Percentiles rank a stretch among this genome's conserved stretches.
These are phyloP conservation scores for Penicillium fimorum DNA, from an alignment of 495 filamentous ascomycete genomes.

Conservation along the genomic window DNA sequence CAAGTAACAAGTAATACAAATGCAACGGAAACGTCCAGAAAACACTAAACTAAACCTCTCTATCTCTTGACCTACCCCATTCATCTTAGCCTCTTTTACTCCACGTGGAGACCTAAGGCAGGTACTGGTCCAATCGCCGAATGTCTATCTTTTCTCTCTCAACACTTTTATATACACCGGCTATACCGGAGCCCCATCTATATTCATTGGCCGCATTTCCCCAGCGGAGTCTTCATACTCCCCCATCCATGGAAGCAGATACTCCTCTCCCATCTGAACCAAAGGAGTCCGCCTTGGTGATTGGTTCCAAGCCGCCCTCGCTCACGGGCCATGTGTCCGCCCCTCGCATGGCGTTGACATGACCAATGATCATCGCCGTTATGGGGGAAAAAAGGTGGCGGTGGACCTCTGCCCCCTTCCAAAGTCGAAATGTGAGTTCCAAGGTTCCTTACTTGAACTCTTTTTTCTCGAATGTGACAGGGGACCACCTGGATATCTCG, in stretches of 20 bases:
- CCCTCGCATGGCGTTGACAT: slow-evolving; percentile 26
- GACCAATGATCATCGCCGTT: slow-evolving; percentile 17
- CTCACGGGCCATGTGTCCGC: slow-evolving; percentile 30
- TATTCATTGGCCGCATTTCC: slow-evolving; percentile 8
- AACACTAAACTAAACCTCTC: slow-evolving; percentile 1
- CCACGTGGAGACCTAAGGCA: slow-evolving; percentile 31
- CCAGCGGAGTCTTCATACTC: slow-evolving; percentile 11
- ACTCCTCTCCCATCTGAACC: slow-evolving; percentile 6
- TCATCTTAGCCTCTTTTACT: slow-evolving; percentile 11
- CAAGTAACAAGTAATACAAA: neutral
- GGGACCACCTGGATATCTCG: neutral
- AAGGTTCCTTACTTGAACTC: slow-evolving; percentile 4
- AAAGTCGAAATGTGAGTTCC: neutral
- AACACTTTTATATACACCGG: slow-evolving; percentile 1
- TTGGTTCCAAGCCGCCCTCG: slow-evolving; percentile 4
- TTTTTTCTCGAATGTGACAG: neutral
- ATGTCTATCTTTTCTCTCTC: neutral
- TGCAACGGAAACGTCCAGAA: slow-evolving; percentile 28
- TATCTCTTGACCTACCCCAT: slow-evolving; percentile 9
- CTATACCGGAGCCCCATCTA: slow-evolving; percentile 13
- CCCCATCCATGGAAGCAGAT: slow-evolving; percentile 14
- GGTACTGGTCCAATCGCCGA: slow-evolving; percentile 32
- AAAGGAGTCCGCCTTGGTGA: slow-evolving; percentile 5
- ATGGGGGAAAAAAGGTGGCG: slow-evolving; percentile 22
- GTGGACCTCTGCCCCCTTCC: slow-evolving; percentile 10